phyloP scores from a whole-genome alignment of 2,329 filamentous ascomycete species.

The Plectosphaerella plurivora region DNA sequence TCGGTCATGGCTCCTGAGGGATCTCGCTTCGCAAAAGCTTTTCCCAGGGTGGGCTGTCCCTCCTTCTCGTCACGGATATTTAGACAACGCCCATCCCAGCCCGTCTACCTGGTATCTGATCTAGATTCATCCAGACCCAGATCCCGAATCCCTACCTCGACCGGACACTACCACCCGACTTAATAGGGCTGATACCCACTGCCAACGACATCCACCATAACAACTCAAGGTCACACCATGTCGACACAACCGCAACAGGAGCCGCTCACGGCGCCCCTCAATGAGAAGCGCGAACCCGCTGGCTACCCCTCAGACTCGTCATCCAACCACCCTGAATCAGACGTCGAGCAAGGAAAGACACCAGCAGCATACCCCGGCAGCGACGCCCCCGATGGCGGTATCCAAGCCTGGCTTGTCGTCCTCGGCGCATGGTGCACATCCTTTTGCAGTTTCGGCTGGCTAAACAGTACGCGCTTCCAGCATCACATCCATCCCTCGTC shows the following conservation, averaged over 20 bases:
- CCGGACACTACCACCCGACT: too few relatives aligned
- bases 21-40: too few relatives aligned
- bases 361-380: neutral
- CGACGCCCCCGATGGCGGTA: slow-evolving; percentile 21
- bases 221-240: neutral
- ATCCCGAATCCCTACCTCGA: too few relatives aligned
- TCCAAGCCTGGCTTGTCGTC: slow-evolving; percentile 31
- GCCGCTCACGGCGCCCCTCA: neutral
- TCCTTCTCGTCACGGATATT: too few relatives aligned
- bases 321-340: neutral
- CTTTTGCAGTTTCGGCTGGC: slow-evolving; percentile 36
- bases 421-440: slow-evolving; percentile 33
- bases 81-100: too few relatives aligned
- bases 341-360: neutral
- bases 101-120: too few relatives aligned
- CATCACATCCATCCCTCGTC: neutral
- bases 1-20: too few relatives aligned
- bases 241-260: neutral
- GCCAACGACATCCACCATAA: neutral
- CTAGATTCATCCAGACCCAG: too few relatives aligned
- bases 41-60: too few relatives aligned
- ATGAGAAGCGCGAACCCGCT: neutral
- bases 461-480: slow-evolving; percentile 18
- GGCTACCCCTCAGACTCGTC: neutral
- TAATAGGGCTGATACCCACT: neutral